phyloP scores from a whole-genome alignment of 148 eudicot genomes.

The Limonium bicolor region DNA sequence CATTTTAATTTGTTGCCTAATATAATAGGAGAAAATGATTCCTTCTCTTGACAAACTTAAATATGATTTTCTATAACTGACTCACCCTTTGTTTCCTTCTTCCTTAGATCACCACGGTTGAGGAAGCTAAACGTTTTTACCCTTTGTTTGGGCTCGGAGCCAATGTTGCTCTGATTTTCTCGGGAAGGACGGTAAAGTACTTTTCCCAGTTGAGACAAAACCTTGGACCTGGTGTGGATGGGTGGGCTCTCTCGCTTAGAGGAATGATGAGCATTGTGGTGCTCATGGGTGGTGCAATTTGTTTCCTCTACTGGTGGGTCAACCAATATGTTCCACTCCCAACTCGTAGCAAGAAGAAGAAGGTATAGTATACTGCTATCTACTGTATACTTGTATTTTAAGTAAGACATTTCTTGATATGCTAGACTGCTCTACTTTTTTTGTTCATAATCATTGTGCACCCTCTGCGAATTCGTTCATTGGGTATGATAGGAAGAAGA shows the following conservation, averaged over 20 bases:
- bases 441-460: no score
- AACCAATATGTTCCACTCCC: constrained; percentile 73
- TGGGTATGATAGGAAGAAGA: no score
- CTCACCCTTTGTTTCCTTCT: no score
- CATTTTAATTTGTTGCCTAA: no score
- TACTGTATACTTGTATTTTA: no score
- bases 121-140: constrained; percentile 90
- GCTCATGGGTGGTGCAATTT: constrained; percentile 68
- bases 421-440: no score
- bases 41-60: no score
- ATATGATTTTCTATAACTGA: no score
- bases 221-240: constrained; percentile 93
- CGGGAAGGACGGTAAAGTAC: constrained; percentile 93
- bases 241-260: constrained; percentile 92
- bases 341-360: constrained; percentile 85
- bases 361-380: no score
- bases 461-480: no score
- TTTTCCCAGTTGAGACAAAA: constrained; percentile 73
- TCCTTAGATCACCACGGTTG: constrained; percentile 97
- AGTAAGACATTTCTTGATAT: no score
- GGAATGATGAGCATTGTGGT: constrained; percentile 99
- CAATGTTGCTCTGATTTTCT: constrained; percentile 93
- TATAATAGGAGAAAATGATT: no score
- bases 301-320: constrained; percentile 93
- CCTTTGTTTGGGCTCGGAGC: constrained; percentile 98